A percentile compares a stretch with the other conserved stretches of the same genome.
These are phyloP conservation scores for Scorias spongiosa DNA, from an alignment of 2,329 filamentous ascomycete species.

Conservation along the genomic window DNA sequence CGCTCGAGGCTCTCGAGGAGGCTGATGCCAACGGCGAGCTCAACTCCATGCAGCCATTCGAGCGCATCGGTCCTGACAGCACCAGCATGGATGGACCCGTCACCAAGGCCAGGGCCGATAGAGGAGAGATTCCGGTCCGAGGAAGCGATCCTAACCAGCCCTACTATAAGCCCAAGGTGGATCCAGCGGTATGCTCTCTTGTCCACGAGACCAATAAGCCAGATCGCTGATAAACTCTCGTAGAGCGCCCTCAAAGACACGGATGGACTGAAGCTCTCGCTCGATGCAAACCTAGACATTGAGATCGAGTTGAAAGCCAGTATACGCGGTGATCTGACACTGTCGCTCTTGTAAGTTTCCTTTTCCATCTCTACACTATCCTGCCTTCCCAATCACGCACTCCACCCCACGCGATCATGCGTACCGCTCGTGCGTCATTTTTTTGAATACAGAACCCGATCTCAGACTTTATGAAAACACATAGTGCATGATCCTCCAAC, in stretches of 20 bases:
- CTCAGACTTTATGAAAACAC: too few relatives aligned
- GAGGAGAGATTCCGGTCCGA: constrained; percentile 40
- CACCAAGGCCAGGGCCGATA: constrained; percentile 36
- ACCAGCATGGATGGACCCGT: constrained; percentile 43
- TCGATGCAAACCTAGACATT: constrained; percentile 68
- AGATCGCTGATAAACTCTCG: neutral
- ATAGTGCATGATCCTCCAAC: too few relatives aligned
- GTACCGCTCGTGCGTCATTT: too few relatives aligned
- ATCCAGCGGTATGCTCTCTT: constrained; percentile 19
- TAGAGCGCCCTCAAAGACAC: constrained; percentile 31
- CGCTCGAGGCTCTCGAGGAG: constrained; percentile 34
- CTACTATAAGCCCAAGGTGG: constrained; percentile 30
- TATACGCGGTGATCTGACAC: constrained; percentile 69
- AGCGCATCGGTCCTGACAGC: constrained; percentile 39
- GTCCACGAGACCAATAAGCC: neutral
- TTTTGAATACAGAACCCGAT: too few relatives aligned
- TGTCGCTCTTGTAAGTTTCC: constrained; percentile 56
- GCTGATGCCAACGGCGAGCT: constrained; percentile 36
- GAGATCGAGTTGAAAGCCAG: constrained; percentile 76
- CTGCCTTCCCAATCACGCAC: neutral
- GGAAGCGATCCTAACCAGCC: constrained; percentile 36
- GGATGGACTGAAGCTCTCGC: constrained; percentile 54
- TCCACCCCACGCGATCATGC: neutral
- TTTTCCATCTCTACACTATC: neutral
- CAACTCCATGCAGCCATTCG: constrained; percentile 35